Conservation (phyloP, 208 protist species). For the Trypanosoma theileri region DNA sequence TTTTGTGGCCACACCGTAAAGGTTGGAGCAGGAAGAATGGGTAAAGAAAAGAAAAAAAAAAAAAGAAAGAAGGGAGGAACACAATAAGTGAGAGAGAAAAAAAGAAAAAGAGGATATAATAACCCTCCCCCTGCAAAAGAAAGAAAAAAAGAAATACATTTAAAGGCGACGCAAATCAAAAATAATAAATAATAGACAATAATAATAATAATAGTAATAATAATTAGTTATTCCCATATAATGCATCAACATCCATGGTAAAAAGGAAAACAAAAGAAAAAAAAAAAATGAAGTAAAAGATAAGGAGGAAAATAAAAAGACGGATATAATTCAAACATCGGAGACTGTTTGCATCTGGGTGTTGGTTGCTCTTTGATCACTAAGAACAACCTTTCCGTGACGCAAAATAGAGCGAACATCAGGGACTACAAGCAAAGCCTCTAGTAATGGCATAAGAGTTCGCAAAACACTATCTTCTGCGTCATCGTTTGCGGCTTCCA, state of each 20-base stretch:
- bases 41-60: slow-evolving; percentile 4
- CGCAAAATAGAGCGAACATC: slow-evolving; percentile 82
- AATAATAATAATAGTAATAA: no score
- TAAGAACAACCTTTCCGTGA: slow-evolving; percentile 31
- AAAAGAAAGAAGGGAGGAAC: slow-evolving; percentile 1
- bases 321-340: neutral
- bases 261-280: neutral
- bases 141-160: slow-evolving; percentile 2
- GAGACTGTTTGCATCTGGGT: neutral
- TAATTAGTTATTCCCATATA: no score
- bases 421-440: slow-evolving; percentile 74
- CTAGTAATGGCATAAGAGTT: slow-evolving; percentile 67
- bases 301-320: neutral
- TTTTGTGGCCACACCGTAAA: neutral
- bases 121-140: neutral
- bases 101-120: neutral
- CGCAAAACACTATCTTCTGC: slow-evolving; percentile 74
- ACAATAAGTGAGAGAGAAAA: neutral
- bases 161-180: neutral
- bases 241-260: no score
- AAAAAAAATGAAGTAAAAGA: neutral
- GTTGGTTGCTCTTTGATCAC: neutral
- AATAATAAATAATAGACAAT: neutral
- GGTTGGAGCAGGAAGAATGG: neutral
- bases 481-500: slow-evolving; percentile 6